Evolutionary conservation across 1,284 basidiomycete genomes (phyloP).

Genomic region (Boletellus dicymbophilus): DNA sequence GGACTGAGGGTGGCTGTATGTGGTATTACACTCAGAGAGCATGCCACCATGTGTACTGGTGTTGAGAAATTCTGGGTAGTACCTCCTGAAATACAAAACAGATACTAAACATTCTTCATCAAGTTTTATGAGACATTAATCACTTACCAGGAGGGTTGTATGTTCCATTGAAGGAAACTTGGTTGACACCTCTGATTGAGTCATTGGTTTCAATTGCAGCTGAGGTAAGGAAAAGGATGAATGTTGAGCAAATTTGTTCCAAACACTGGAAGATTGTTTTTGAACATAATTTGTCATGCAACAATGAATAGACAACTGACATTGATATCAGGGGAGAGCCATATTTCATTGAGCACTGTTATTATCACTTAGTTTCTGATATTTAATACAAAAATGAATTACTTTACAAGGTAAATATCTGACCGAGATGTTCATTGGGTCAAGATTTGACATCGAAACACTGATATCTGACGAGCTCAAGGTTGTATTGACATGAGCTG

Average conservation of each 20-base stretch:
- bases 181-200: background rate
- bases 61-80: background rate
- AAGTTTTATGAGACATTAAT: too few species aligned
- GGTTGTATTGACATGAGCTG: too few species aligned
- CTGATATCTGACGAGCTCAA: too few species aligned
- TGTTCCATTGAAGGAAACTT: background rate
- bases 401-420: background rate
- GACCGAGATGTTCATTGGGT: background rate
- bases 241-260: background rate
- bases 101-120: too few species aligned
- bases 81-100: background rate
- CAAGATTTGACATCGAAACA: too few species aligned
- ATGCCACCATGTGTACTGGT: too few species aligned
- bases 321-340: background rate
- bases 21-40: too few species aligned
- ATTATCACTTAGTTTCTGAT: background rate
- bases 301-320: background rate
- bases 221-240: background rate
- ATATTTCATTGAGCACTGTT: background rate
- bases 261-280: background rate
- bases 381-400: too few species aligned
- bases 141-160: background rate
- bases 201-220: too few species aligned
- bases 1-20: too few species aligned
- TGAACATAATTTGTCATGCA: background rate